Percentiles rank a stretch among this genome's conserved stretches.
Conservation (phyloP, 495 filamentous ascomycete species). For the Aspergillus heteromorphus region DNA sequence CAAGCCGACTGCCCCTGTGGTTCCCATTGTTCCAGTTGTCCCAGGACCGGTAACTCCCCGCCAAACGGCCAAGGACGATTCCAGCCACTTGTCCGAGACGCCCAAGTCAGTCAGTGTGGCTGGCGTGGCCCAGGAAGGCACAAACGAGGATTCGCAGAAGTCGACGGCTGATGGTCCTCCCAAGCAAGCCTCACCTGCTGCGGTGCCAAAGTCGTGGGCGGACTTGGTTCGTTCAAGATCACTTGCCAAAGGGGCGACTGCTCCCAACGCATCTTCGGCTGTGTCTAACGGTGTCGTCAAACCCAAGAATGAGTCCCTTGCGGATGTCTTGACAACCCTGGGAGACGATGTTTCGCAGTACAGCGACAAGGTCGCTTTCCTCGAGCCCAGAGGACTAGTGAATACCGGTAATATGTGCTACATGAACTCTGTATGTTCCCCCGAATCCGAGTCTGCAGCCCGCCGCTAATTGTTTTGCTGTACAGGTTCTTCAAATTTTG, state of each 20-base stretch:
- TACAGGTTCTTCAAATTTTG: constrained; percentile 84
- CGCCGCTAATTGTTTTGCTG: not conserved
- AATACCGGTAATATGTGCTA: constrained; percentile 99
- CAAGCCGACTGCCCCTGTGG: constrained; percentile 51
- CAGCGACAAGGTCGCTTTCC: constrained; percentile 65
- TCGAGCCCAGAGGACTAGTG: constrained; percentile 90
- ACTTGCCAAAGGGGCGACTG: constrained; percentile 21
- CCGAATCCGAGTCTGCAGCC: not conserved
- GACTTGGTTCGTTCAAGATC: constrained; percentile 60
- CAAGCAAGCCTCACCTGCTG: constrained; percentile 35
- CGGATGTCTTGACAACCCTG: constrained; percentile 65
- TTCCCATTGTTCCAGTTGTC: constrained; percentile 64
- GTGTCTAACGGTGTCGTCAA: constrained; percentile 42
- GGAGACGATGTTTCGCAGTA: constrained; percentile 53
- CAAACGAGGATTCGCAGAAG: constrained; percentile 9
- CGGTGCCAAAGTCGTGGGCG: constrained; percentile 69
- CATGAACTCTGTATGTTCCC: constrained; percentile 88
- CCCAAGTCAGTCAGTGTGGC: constrained; percentile 23
- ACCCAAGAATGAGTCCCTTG: constrained; percentile 58
- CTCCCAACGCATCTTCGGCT: constrained; percentile 18
- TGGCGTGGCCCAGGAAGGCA: constrained; percentile 11
- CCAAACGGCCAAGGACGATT: constrained; percentile 38
- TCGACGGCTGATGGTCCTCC: constrained; percentile 21
- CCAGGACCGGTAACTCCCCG: constrained; percentile 43
- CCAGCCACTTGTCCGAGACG: constrained; percentile 34